Base-by-base conservation (phyloP, 1,284 basidiomycete genomes). In the Ceraceosorus guamensis region DNA sequence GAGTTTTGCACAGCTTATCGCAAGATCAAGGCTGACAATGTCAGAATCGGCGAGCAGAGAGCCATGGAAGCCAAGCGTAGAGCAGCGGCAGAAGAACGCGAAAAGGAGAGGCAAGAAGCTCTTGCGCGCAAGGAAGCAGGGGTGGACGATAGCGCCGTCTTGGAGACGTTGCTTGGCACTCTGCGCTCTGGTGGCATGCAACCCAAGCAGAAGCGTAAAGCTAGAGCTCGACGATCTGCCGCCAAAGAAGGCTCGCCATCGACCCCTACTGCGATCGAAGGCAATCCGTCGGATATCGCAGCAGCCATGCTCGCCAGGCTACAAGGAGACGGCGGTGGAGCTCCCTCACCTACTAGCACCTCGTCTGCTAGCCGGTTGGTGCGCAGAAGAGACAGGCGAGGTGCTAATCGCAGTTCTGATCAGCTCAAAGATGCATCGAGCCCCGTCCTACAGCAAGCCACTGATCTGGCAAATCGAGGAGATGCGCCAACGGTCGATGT, bases 1-100 rank as follows among this genome's bases (percentile, higher is more conserved):
- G 73, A 76, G 60, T 76, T 76, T 46, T 35, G 66, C 41, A 61
- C 73, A 14, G 65, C 72, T n/a, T 76, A 76, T 52, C 65, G 67
- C 54, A 76, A 76, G 61, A 64, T 64, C 41, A 75, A 75, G 56
- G 39, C 53, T 50, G 72, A 73, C 49, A 76, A 76, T 53, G 63
- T 73, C 5, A 41, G 57, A 32, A 61, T 74, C n/a, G 63, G 61
- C 11, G 69, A 76, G 62, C 71, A 74, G 55, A 56, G 73, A 14
- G 60, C 61, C 46, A 41, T 71, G 45, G 73, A 76, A 56, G 67
- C 72, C 5, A 73, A 71, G 56, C 57, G 73, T 10, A 50, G 72
- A 3, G 70, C 72, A 33, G 70, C 63, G 7, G 73, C 72, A 14
- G 71, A 72, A 46, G 73, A 75, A 56, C 59, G 70, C 48, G 72